These are phyloP conservation scores for Pinus albicaulis DNA, from an alignment of 75 land plant genomes.

Conservation along the genomic window DNA sequence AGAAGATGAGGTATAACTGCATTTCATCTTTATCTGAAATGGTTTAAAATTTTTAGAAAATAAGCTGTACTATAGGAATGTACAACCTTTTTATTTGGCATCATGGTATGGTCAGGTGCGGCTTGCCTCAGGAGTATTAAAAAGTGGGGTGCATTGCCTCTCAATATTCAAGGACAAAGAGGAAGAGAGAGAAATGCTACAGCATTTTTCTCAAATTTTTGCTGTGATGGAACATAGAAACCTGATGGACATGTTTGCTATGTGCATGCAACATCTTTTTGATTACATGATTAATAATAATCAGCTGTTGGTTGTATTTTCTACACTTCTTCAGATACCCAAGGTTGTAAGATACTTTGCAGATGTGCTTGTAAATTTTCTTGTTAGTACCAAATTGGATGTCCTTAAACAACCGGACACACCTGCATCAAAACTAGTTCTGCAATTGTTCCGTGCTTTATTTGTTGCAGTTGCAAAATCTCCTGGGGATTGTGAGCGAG, in stretches of 20 bases:
- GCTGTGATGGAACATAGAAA: conserved; percentile 97
- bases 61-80: background rate
- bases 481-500: conserved; percentile 88
- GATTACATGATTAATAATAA: conserved; percentile 86
- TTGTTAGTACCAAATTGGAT: conserved; percentile 87
- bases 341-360: conserved; percentile 89
- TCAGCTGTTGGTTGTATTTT: conserved; percentile 81
- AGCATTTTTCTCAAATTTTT: conserved; percentile 81
- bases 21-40: background rate
- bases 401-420: conserved; percentile 88
- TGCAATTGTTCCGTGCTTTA: conserved; percentile 86
- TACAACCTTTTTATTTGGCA: background rate
- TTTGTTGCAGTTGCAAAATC: conserved; percentile 89
- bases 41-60: background rate
- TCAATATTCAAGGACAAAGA: conserved; percentile 95
- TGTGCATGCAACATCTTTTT: conserved; percentile 97
- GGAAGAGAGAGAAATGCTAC: conserved; percentile 93
- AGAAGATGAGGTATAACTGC: conserved; percentile 84
- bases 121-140: conserved; percentile 89
- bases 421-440: conserved; percentile 86
- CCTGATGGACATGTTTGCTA: conserved; percentile 97
- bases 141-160: conserved; percentile 94
- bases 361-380: conserved; percentile 91
- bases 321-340: conserved; percentile 73
- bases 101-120: conserved; percentile 56